phyloP scores from a whole-genome alignment of 371 early-diverging fungal species.

The Mucor circinelloides region DNA sequence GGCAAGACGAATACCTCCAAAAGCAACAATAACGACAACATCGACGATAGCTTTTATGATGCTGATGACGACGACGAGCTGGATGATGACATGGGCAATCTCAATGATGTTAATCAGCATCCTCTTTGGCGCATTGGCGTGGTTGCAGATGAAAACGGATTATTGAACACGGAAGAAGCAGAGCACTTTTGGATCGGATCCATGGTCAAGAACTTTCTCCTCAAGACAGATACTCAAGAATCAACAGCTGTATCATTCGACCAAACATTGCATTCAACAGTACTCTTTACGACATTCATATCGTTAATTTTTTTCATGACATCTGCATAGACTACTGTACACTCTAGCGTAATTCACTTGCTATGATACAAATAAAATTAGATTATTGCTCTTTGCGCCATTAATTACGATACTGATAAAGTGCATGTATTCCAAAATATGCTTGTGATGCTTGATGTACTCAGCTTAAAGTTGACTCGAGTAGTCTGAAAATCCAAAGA shows the following conservation, averaged over 20 bases:
- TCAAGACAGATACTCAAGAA: neutral
- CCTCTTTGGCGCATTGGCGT: slow-evolving; percentile 5
- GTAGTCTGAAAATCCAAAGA: no score
- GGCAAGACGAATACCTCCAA: neutral
- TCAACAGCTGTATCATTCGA: neutral
- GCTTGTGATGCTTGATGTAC: no score
- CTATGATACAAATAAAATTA: no score
- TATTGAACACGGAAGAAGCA: neutral
- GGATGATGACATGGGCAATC: neutral
- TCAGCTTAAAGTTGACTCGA: no score
- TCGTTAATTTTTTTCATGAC: neutral
- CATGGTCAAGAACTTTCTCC: neutral
- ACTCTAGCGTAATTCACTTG: no score
- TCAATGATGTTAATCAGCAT: neutral
- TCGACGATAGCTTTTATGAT: neutral
- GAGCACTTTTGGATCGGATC: slow-evolving; percentile 11
- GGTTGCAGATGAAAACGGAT: neutral
- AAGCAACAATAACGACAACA: neutral
- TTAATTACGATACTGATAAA: no score
- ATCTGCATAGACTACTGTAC: neutral
- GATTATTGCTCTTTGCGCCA: no score
- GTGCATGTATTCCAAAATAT: no score
- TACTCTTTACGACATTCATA: neutral
- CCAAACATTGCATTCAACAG: neutral
- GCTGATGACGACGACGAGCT: neutral